Evolutionary conservation across 495 filamentous ascomycete species (phyloP).

Genomic region (Pyronema omphalodes): DNA sequence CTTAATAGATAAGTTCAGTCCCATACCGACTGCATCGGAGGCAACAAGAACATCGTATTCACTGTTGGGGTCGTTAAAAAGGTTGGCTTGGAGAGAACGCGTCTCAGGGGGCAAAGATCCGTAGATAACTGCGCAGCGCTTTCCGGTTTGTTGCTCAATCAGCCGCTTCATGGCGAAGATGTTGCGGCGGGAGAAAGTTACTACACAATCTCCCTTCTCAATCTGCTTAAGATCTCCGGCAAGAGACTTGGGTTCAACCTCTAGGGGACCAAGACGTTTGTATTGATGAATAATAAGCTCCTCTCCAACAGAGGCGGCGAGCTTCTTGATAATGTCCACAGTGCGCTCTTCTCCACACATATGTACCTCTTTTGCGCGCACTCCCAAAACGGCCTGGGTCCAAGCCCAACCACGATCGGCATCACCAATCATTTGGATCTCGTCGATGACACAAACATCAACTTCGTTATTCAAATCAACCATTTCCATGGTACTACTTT

Average conservation of each 20-base stretch:
- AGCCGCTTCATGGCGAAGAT: conserved; percentile 63
- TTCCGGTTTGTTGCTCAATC: conserved; percentile 58
- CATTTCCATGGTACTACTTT: conserved; percentile 95
- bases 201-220: conserved; percentile 75
- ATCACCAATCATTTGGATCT: conserved; percentile 93
- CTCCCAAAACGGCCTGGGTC: conserved; percentile 79
- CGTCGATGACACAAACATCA: conserved; percentile 90
- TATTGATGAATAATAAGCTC: conserved; percentile 64
- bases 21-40: conserved; percentile 96
- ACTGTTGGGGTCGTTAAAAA: conserved; percentile 88
- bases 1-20: conserved; percentile 77
- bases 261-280: conserved; percentile 58
- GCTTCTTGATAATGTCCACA: conserved; percentile 57
- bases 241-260: conserved; percentile 44
- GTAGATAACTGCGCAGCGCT: conserved; percentile 79
- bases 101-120: conserved; percentile 84
- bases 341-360: conserved; percentile 79
- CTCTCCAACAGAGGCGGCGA: conserved; percentile 71
- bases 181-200: conserved; percentile 61
- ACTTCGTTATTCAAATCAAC: conserved; percentile 47
- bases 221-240: conserved; percentile 43
- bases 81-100: conserved; percentile 65
- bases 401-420: conserved; percentile 79
- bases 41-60: conserved; percentile 89
- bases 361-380: conserved; percentile 75